A percentile compares a stretch with the other conserved stretches of the same genome.
Conservation (phyloP, 140 eudicot genomes). For the Bidens hawaiensis region DNA sequence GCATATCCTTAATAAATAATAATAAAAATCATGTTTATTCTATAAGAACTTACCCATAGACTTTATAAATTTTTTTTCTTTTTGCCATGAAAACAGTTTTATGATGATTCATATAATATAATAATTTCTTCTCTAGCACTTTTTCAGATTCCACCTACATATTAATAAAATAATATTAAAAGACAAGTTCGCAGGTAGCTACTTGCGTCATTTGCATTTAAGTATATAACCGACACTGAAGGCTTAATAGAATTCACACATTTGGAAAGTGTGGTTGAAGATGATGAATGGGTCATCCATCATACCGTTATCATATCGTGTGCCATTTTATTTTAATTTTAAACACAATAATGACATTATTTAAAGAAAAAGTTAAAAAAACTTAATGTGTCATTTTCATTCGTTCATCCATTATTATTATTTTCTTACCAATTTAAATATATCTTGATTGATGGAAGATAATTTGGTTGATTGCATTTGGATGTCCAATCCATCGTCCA, state of each 20-base stretch:
- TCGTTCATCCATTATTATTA: neutral
- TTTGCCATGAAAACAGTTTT: no score
- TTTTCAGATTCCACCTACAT: no score
- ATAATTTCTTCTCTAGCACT: no score
- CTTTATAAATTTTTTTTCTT: no score
- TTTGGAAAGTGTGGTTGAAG: neutral
- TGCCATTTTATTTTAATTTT: neutral
- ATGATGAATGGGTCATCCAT: conserved; percentile 5
- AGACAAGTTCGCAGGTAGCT: no score
- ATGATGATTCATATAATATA: no score
- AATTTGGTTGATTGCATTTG: no score
- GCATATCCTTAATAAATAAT: no score
- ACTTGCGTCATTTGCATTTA: neutral
- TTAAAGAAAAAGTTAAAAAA: neutral
- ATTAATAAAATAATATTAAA: no score
- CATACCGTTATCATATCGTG: neutral
- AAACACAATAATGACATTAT: neutral
- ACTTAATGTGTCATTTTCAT: neutral
- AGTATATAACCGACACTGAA: neutral
- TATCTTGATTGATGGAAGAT: neutral
- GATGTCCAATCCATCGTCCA: no score
- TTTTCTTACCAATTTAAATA: neutral
- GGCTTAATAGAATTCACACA: neutral
- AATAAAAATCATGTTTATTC: no score
- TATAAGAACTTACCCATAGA: no score